Base-by-base conservation (phyloP, 768 basidiomycete species). In the Amanita exitialis region DNA sequence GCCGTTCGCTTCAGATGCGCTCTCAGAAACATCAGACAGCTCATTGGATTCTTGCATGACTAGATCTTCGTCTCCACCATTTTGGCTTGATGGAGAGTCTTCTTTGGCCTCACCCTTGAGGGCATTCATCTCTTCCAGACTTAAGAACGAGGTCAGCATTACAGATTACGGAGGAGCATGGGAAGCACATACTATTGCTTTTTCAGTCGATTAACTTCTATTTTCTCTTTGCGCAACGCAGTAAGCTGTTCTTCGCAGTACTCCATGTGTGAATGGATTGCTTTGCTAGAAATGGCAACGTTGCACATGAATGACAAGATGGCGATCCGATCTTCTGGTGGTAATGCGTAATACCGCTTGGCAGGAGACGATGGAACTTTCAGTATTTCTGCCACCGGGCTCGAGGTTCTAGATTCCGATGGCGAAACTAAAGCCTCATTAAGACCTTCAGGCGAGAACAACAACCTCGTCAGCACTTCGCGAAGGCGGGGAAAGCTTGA, bases 191-290 rank as follows among this genome's bases (percentile, higher is more conserved):
- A 95, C 94, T 83, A 76, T 62, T 86, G 82, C 66, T 90, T 94
- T 69, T 86, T 86, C 59, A 84, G 73, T 53, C 94, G 78, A 68
- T 96, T 96, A 54, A 93, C 82, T 55, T 98, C 96, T 28, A 94
- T 92, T 65, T 94, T 89, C 65, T 95, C 90, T 67, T 98, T 99
- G 56, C 96, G 71, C 30, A 96, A 72, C 23, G 93, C 90, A 7
- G 96, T 98, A 55, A 99, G 66, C 56, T 87, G 83, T 58, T 87
- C 79, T 61, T 94, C 92, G 59, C 89, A 90, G 41, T 80, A 77
- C 59, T 99, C 96, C 80, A 98, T 87, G 59, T 90, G 88, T 4
- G 76, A 67, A 61, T 93, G 88, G 18, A 97, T 82, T 8, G 82
- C 76, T 67, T 92, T 95, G 66, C 90, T 92, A 20, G 93, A 91